phyloP scores from a whole-genome alignment of 1,284 basidiomycete genomes.

The Caloboletus inedulis region DNA sequence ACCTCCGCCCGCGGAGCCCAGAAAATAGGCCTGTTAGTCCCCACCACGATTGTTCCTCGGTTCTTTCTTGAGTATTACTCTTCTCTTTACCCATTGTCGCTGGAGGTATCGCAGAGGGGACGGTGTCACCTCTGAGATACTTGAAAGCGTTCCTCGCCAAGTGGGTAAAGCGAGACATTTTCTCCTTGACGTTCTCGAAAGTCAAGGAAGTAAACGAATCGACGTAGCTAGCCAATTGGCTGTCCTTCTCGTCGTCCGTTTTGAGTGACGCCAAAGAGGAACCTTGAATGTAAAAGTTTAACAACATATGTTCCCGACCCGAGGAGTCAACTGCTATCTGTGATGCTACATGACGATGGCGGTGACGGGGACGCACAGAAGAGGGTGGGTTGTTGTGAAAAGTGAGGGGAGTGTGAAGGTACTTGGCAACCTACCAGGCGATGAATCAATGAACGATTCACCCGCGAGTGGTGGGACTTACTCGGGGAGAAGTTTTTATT shows the following conservation, averaged over 20 bases:
- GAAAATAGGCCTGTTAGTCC: constrained; percentile 67
- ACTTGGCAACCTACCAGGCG: constrained; percentile 54
- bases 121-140: constrained; percentile 63
- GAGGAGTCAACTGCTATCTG: constrained; percentile 66
- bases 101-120: constrained; percentile 37
- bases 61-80: constrained; percentile 34
- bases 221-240: constrained; percentile 14
- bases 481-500: constrained; percentile 72
- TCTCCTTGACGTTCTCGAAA: constrained; percentile 51
- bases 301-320: constrained; percentile 75
- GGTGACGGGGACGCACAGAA: constrained; percentile 65
- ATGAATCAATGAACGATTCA: background rate
- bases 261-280: constrained; percentile 35
- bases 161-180: constrained; percentile 35
- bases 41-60: constrained; percentile 44
- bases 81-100: constrained; percentile 16
- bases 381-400: constrained; percentile 81
- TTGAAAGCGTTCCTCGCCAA: constrained; percentile 55
- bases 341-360: constrained; percentile 74
- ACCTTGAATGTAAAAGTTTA: constrained; percentile 75
- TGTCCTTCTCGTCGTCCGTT: constrained; percentile 33
- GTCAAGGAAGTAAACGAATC: constrained; percentile 47
- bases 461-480: constrained; percentile 35
- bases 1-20: constrained; percentile 49
- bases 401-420: constrained; percentile 59